Base-by-base conservation (phyloP, 805 yeast species). In the Saturnispora bothae region DNA sequence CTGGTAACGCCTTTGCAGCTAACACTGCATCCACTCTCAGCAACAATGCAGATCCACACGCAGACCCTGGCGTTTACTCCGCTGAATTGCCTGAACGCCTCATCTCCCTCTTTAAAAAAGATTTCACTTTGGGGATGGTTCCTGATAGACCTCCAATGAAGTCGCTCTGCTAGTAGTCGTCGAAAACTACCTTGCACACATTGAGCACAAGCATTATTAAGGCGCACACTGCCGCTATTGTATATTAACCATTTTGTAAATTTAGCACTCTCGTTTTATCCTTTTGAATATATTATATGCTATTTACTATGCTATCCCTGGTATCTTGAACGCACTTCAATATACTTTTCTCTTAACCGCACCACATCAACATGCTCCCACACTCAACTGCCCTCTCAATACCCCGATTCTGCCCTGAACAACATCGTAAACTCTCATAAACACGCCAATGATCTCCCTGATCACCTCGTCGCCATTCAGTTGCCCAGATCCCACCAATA, bases 111-210 rank as follows among this genome's bases (percentile, higher is more conserved):
- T 84, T 82, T 52, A 52, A 64, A 43, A 46, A 50, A 0, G 38
- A 42, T 4, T 82, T 82, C 46, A 51, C 56, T n/a, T 48, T 81
- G 23, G 89, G 88, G 0, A 56, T 59, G 19, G 73, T 82, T 2
- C 94, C 94, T 0, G 89, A 80, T 42, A 48, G 73, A 5, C 76
- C 85, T 3, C 92, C 94, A 5, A 86, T 92, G 2, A 29, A 65
- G 8, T 66, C 63, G 38, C 52, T 69, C 25, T 19, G 30, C 21
- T 31, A 27, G 31, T n/a, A n/a, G n/a, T n/a, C n/a, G n/a, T n/a
- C n/a, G n/a, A n/a, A n/a, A 30, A 4, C 23, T 22, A 22, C 6
- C 10, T 6, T 22, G 6, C 25, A 7, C 25, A 6, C 25, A 22
- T 22, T 22, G 6, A 10, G 10, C 25, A 6, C 10, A 22, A 22